A percentile compares a stretch with the other conserved stretches of the same genome.
These are phyloP conservation scores for Trichomonascaceae sp. DNA, from an alignment of 1,139 yeast genomes.

Conservation along the genomic window DNA sequence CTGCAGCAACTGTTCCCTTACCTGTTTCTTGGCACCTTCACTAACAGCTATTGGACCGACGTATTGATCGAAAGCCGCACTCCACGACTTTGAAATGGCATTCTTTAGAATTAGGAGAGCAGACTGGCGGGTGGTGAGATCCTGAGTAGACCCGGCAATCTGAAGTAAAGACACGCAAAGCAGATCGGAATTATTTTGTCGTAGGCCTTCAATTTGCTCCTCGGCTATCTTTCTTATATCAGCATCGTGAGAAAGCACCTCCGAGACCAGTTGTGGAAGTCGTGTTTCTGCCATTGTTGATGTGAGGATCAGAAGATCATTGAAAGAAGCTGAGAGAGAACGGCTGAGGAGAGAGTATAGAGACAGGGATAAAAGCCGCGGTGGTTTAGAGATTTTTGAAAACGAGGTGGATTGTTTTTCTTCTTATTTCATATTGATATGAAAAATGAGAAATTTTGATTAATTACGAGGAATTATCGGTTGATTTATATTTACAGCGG, in stretches of 20 bases:
- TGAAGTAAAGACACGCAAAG: slow-evolving; percentile 4
- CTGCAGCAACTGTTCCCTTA: slow-evolving; percentile 47
- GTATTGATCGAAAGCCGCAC: slow-evolving; percentile 74
- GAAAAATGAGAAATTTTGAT: background rate
- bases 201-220: slow-evolving; percentile 5
- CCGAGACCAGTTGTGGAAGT: slow-evolving; percentile 1
- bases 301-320: background rate
- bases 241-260: slow-evolving; percentile 3
- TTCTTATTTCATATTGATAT: background rate
- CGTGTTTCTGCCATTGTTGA: background rate
- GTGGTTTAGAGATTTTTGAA: background rate
- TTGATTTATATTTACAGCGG: no score
- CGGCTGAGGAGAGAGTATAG: background rate
- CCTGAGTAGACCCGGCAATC: slow-evolving; percentile 4
- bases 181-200: slow-evolving; percentile 4
- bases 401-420: background rate
- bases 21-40: slow-evolving; percentile 44
- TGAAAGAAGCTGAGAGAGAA: background rate
- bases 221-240: slow-evolving; percentile 6
- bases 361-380: background rate
- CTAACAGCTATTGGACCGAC: slow-evolving; percentile 56
- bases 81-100: slow-evolving; percentile 73
- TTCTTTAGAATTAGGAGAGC: slow-evolving; percentile 65
- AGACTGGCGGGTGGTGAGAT: slow-evolving; percentile 40
- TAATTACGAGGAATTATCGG: background rate